Evolutionary conservation across 2,329 filamentous ascomycete genomes (phyloP).

Genomic region (Colletotrichum orchidophilum): DNA sequence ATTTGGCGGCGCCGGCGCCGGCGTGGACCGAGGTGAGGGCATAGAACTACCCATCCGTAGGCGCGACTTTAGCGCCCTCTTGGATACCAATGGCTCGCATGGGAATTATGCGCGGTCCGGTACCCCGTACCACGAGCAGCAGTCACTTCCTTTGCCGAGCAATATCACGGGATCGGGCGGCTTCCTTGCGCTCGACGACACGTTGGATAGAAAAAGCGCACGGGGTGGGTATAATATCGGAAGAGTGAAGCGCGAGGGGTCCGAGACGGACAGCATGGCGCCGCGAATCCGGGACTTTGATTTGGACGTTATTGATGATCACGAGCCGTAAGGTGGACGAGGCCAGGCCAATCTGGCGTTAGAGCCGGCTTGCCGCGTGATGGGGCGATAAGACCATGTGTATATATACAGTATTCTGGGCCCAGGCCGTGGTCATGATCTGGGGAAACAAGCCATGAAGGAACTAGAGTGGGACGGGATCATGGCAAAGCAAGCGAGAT

Average conservation of each 20-base stretch:
- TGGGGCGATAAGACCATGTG: conserved; percentile 15
- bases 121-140: conserved; percentile 26
- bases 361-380: neutral
- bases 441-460: neutral
- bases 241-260: conserved; percentile 32
- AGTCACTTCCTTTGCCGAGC: conserved; percentile 31
- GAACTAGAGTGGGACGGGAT: neutral
- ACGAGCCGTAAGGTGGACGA: conserved; percentile 36
- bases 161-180: conserved; percentile 31
- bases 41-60: conserved; percentile 36
- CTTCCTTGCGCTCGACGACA: conserved; percentile 39
- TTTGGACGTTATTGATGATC: conserved; percentile 45
- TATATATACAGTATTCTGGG: neutral
- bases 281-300: conserved; percentile 50
- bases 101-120: conserved; percentile 32
- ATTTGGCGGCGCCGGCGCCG: conserved; percentile 31
- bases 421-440: neutral
- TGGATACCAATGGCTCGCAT: conserved; percentile 18
- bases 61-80: conserved; percentile 21
- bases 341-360: too few species aligned
- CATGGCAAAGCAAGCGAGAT: neutral
- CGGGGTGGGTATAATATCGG: conserved; percentile 1
- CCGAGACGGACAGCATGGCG: conserved; percentile 37
- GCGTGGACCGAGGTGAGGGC: conserved; percentile 39
- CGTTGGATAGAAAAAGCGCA: conserved; percentile 37